Evolutionary conservation across 495 filamentous ascomycete genomes (phyloP).

Genomic region (Diplogelasinospora grovesii): DNA sequence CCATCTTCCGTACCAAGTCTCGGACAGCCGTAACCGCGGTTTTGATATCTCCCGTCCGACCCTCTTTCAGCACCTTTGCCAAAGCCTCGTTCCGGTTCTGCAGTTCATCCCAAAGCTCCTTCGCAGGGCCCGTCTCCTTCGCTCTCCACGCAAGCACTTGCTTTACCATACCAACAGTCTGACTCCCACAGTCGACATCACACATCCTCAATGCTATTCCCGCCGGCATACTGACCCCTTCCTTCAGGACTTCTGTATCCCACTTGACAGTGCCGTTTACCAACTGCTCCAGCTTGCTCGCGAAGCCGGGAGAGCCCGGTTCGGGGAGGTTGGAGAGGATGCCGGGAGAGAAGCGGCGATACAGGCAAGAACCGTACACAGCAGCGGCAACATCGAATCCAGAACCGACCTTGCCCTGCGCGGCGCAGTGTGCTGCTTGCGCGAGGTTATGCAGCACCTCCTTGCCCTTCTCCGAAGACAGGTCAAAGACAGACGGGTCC

Average conservation of each 20-base stretch:
- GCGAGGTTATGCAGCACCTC: constrained; percentile 78
- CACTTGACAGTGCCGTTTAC: constrained; percentile 57
- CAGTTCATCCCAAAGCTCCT: constrained; percentile 62
- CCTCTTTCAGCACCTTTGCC: constrained; percentile 50
- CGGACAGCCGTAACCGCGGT: constrained; percentile 36
- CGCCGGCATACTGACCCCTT: constrained; percentile 59
- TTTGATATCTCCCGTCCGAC: constrained; percentile 30
- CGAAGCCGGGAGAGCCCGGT: constrained; percentile 57
- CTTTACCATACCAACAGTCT: constrained; percentile 93
- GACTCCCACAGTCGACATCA: constrained; percentile 90
- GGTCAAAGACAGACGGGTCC: constrained; percentile 49
- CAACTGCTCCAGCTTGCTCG: constrained; percentile 50
- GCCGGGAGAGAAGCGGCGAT: constrained; percentile 81
- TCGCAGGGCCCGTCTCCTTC: constrained; percentile 57
- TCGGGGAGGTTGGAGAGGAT: constrained; percentile 62
- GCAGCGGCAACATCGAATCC: constrained; percentile 96
- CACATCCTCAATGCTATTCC: constrained; percentile 83
- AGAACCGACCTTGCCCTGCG: constrained; percentile 92
- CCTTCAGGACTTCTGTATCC: constrained; percentile 70
- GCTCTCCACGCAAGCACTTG: constrained; percentile 78
- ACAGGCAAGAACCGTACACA: constrained; percentile 82
- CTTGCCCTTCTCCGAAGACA: constrained; percentile 27
- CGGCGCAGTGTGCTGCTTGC: constrained; percentile 89
- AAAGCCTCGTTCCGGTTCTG: constrained; percentile 70
- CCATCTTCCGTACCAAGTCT: constrained; percentile 66